Base-by-base conservation (phyloP, 306 rosid species). In the Psophocarpus tetragonolobus region DNA sequence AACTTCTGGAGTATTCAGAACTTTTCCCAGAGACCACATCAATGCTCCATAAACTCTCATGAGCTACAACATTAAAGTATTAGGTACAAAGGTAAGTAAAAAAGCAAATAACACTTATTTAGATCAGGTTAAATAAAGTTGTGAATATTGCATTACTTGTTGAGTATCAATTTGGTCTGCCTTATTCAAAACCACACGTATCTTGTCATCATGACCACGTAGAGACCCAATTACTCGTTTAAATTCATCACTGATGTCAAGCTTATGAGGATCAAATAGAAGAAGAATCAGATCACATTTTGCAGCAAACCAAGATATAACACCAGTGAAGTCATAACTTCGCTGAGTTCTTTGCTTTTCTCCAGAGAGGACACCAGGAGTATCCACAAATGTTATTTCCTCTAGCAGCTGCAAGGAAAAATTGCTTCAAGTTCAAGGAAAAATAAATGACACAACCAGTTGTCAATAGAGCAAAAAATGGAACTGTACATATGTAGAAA, bases 111-210 rank as follows among this genome's bases (percentile, higher is more conserved):
- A 23, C 65, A 75, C 29, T 44, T 5, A 39, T 26, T 29, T 70
- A 4, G 17, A 32, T 32, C 15, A 50, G 32, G 1, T 14, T 20
- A 23, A 50, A 62, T 45, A 26, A 47, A 63, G 73, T 56, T 29
- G 61, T 60, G 33, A n/a, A 48, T 74, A 77, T 2, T 32, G 23
- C 53, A 84, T 82, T 84, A 92, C 99, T 56, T 95, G 99, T 79
- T 95, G 99, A 73, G 97, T 92, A 80, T 92, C 99, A 66, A 95
- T 90, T 87, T 92, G 97, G 83, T 95, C 99, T n/a, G 99, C 97
- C 82, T 95, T 95, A 47, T 95, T 95, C 68, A 95, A 87, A 64
- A 95, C 99, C 68, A 95, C 99, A 3, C 99, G 97, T 26, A 95
- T 95, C 85, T 95, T 95, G 83, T 95, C 99, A 81, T 91, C 99